These are phyloP conservation scores for Thermomyces lanuginosus DNA, from an alignment of 2,329 filamentous ascomycete species.

Conservation along the genomic window DNA sequence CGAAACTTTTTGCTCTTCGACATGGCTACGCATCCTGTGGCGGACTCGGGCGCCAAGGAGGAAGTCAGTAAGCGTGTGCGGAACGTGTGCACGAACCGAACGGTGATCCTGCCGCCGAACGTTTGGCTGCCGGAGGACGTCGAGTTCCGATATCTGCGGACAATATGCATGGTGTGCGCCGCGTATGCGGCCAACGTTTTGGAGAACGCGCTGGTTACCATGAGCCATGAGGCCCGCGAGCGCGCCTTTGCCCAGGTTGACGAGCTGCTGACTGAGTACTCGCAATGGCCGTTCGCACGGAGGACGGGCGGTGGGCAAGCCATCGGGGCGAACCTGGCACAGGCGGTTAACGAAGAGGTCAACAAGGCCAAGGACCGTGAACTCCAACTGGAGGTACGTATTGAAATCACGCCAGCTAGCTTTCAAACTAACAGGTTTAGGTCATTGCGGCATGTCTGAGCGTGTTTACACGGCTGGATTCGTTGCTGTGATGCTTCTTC, in stretches of 20 bases:
- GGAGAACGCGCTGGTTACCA: constrained; percentile 86
- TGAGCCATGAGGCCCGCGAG: constrained; percentile 87
- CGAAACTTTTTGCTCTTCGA: constrained; percentile 99
- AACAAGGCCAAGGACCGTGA: constrained; percentile 81
- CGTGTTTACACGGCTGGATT: constrained; percentile 95
- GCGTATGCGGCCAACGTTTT: constrained; percentile 96
- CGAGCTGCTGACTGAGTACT: constrained; percentile 87
- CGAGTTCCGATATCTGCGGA: constrained; percentile 84
- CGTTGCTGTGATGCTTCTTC: constrained; percentile 49
- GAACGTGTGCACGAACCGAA: constrained; percentile 82
- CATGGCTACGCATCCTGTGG: constrained; percentile 97
- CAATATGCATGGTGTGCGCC: constrained; percentile 90
- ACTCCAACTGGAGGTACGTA: constrained; percentile 74
- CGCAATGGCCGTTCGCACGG: constrained; percentile 89
- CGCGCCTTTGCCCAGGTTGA: constrained; percentile 93
- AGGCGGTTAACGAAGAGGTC: constrained; percentile 75
- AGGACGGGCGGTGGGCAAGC: constrained; percentile 60
- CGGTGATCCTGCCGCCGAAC: constrained; percentile 70
- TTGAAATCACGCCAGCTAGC: neutral
- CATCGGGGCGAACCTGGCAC: constrained; percentile 81
- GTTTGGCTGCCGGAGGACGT: constrained; percentile 87
- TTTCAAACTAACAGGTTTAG: constrained; percentile 20
- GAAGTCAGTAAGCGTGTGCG: constrained; percentile 87
- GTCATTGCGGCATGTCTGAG: constrained; percentile 87
- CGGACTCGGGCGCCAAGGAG: constrained; percentile 91